Base-by-base conservation (phyloP, 2,329 filamentous ascomycete species). In the Scedosporium apiospermum region DNA sequence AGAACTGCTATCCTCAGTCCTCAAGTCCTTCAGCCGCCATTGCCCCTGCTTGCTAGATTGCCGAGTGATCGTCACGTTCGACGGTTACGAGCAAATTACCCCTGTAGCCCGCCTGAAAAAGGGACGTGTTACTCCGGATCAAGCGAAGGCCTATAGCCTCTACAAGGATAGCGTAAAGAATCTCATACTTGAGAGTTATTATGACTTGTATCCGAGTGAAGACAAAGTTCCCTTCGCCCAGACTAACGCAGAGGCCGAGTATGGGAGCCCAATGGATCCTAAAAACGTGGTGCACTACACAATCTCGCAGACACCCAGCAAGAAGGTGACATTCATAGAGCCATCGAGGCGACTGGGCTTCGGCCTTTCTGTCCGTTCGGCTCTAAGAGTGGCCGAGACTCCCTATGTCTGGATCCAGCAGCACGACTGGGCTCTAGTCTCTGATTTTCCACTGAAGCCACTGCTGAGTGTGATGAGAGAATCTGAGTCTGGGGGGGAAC, bases 361-460 rank as follows among this genome's bases (percentile, higher is more conserved):
- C 58, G 82, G 80, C 0, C 71, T 84, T 0, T 81, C 78, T 1
- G 80, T 84, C 21, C 79, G 82, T 12, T 78, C 80, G 0, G 82
- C 81, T 0, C 68, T 84, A 57, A 73, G 81, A 3, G 61, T 75
- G 4, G 73, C 76, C 0, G 65, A 70, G 12, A 84, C 82, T 1
- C 78, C 79, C 0, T 82, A 82, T 57, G 80, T 83, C 16, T 84
- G 82, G 81, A 70, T 84, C 0, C 81, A 84, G 65, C 82, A 84
- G 69, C 82, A 84, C 66, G 82, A 84, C 69, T 84, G 82, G 82
- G 72, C 75, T 5, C 69, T 84, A 0, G 72, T 77, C 16, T 69
- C 74, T 1, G 70, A 77, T 57, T 73, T 84, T 3, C 81, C 81
- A 0, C 64, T 83, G 2, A 63, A 66, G 1, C 66, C 75, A 1